These are phyloP conservation scores for Fonsecaea erecta DNA, from an alignment of 2,329 filamentous ascomycete genomes.

Conservation along the genomic window DNA sequence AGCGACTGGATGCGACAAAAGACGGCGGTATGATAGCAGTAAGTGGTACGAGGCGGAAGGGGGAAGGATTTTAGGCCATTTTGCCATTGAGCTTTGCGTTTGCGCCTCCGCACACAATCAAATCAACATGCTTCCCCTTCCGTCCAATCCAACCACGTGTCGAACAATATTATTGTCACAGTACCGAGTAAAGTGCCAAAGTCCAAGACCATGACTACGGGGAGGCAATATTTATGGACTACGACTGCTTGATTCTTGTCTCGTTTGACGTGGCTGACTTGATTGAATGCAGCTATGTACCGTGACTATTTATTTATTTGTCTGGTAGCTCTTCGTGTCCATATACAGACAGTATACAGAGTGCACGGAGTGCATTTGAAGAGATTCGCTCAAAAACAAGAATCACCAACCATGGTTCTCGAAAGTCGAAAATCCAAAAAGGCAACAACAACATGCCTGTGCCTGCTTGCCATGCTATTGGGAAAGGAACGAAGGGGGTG, in stretches of 20 bases:
- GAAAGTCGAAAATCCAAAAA: background rate
- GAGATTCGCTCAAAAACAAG: background rate
- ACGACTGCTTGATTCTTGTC: background rate
- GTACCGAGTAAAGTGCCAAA: no score
- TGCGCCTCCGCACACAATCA: background rate
- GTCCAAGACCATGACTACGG: no score
- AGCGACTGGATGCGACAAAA: constrained; percentile 7
- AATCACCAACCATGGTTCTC: background rate
- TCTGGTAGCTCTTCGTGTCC: background rate
- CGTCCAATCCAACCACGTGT: background rate
- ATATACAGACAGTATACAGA: no score
- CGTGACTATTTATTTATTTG: background rate
- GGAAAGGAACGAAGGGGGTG: background rate
- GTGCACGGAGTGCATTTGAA: no score
- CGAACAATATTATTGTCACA: background rate
- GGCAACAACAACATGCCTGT: background rate
- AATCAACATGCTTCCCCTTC: constrained; percentile 10
- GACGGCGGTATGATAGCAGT: background rate
- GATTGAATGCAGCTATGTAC: constrained; percentile 10
- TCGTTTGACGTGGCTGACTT: background rate
- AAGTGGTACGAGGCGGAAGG: constrained; percentile 14
- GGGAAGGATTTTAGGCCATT: background rate
- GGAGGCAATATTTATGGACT: no score
- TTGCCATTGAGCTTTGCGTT: background rate
- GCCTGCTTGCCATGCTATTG: constrained; percentile 10